These are phyloP conservation scores for Cercis canadensis DNA, from an alignment of 306 rosid genomes.

Conservation along the genomic window DNA sequence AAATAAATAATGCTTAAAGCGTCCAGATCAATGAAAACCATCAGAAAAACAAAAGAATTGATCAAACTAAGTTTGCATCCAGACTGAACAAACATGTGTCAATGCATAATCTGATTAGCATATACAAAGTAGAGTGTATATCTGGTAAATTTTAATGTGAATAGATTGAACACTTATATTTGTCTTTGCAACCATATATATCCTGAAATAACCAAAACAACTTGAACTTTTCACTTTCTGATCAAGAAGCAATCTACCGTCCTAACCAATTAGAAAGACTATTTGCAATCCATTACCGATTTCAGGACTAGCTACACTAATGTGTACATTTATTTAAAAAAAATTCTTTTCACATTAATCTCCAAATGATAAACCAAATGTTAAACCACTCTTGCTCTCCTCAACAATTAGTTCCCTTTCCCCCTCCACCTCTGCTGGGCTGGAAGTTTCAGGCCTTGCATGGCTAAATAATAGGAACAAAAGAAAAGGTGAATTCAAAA, in stretches of 20 bases:
- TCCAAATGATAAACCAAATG: too few species aligned
- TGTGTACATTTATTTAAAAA: too few species aligned
- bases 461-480: conserved; percentile 2
- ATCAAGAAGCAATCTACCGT: conserved; percentile 9
- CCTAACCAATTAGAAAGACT: background rate
- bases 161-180: background rate
- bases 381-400: background rate
- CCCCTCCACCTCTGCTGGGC: background rate
- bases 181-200: background rate
- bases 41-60: background rate
- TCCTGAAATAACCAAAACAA: background rate
- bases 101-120: conserved; percentile 4
- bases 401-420: conserved; percentile 1
- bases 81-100: conserved; percentile 2
- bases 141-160: background rate
- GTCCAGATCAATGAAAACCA: background rate
- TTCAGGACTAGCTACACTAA: too few species aligned
- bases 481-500: conserved; percentile 4
- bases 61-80: background rate
- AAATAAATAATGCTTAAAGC: background rate
- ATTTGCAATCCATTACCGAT: too few species aligned
- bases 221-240: background rate
- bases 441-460: background rate
- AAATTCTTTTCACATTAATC: too few species aligned
- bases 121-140: too few species aligned